phyloP scores from a whole-genome alignment of 2,329 filamentous ascomycete genomes.

The Alternaria sp. region DNA sequence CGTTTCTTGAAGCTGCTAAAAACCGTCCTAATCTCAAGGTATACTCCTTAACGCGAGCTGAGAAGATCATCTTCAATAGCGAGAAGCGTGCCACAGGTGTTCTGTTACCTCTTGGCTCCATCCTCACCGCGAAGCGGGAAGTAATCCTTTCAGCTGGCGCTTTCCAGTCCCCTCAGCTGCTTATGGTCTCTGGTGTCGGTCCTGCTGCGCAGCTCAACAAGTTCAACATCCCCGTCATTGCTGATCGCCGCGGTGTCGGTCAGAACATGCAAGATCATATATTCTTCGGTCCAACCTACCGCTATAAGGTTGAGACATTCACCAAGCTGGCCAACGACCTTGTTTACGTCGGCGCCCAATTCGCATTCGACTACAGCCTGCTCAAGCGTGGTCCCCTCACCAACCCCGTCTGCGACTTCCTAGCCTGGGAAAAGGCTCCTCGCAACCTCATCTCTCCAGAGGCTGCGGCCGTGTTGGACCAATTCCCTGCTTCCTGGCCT shows the following conservation, averaged over 20 bases:
- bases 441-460: constrained; percentile 21
- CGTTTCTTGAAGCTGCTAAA: constrained; percentile 14
- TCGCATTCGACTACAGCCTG: constrained; percentile 15
- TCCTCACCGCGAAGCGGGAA: constrained; percentile 50
- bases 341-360: constrained; percentile 27
- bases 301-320: constrained; percentile 29
- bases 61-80: constrained; percentile 49
- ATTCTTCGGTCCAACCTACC: constrained; percentile 35
- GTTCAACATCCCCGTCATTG: constrained; percentile 32
- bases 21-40: constrained; percentile 27
- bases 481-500: constrained; percentile 37
- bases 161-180: constrained; percentile 55
- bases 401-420: constrained; percentile 31
- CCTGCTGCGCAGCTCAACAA: constrained; percentile 26
- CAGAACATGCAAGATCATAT: constrained; percentile 36
- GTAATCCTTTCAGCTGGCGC: constrained; percentile 57
- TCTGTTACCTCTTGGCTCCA: constrained; percentile 19
- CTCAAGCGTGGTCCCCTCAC: constrained; percentile 28
- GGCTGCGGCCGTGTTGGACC: constrained; percentile 15
- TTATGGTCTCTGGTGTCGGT: constrained; percentile 53
- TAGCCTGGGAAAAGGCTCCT: constrained; percentile 40
- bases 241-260: constrained; percentile 38
- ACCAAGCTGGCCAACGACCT: constrained; percentile 27
- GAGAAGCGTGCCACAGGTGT: constrained; percentile 38
- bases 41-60: constrained; percentile 45